Evolutionary conservation across 352 stramenopile genomes (phyloP), one percentile per base, ranked within the genome.

Genomic region (Blastocystis sp.): DNA sequence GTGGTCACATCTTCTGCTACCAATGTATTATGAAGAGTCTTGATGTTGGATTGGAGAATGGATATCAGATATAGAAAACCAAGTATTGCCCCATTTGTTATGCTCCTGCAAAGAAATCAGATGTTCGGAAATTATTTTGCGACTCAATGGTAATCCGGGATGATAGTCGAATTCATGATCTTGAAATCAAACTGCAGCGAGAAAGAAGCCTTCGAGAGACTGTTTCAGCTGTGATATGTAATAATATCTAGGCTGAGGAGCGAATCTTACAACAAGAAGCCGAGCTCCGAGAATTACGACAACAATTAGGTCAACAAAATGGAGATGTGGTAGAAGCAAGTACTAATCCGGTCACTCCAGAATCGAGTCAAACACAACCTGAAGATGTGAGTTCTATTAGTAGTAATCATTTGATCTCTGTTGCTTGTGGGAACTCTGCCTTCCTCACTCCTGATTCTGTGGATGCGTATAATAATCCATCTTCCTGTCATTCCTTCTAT

Each of bases 1-100:
- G 69, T 59, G 69, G 69, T 6, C 69, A 80, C 37, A 24, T 80
- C 46, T 80, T 80, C n/a, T 80, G 69, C 69, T 19, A 29, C 37
- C 69, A 61, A 21, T 80, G 69, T 39, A 80, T 80, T 39, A 39
- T 29, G 32, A 80, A 29, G 24, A 49, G 35, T 29, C 24, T 80
- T 14, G 21, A 52, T 27, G 69, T 63, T 39, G 14, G 4, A 61
- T n/a, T 59, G 1, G 39, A 32, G 51, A 24, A 5, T n/a, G 19
- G 11, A 14, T 49, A 19, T 80, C 24, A 58, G 58, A 0, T 7
- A 52, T 80, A 80, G 69, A 37, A 32, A 24, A 11, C 24, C 14
- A 63, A 63, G 52, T 32, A 24, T 14, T 80, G 69, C 35, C 69
- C 69, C 7, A 24, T 80, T 16, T 80, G 69, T 24, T 39, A 63